These are phyloP conservation scores for Millerozyma miso DNA, from an alignment of 805 yeast species.

Conservation along the genomic window DNA sequence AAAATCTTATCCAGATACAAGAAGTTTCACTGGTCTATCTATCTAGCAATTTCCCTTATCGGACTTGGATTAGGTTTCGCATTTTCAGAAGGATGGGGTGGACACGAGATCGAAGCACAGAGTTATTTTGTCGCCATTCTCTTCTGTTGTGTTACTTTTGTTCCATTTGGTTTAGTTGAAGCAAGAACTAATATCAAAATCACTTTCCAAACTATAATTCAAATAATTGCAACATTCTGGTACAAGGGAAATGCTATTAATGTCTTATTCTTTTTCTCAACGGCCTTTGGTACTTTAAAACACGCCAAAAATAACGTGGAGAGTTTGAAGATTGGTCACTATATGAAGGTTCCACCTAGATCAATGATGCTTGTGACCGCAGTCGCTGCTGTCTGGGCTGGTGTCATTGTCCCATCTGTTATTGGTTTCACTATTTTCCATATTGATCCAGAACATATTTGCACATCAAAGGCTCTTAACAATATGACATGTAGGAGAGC, in stretches of 20 bases:
- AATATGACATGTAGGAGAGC: conserved; percentile 10
- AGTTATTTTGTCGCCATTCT: conserved; percentile 10
- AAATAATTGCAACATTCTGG: conserved; percentile 11
- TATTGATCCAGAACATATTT: conserved; percentile 5
- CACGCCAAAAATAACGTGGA: conserved; percentile 9
- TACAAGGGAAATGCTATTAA: conserved; percentile 9
- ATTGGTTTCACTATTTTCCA: conserved; percentile 5
- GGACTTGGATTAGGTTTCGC: conserved; percentile 10
- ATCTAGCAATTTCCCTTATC: conserved; percentile 1
- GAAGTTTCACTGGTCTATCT: conserved; percentile 6
- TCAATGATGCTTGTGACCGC: conserved; percentile 6
- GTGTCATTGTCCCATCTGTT: conserved; percentile 7
- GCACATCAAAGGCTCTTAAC: conserved; percentile 8
- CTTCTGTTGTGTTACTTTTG: conserved; percentile 6
- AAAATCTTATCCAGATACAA: conserved; percentile 6
- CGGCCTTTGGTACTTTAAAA: conserved; percentile 9
- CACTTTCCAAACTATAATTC: conserved; percentile 7
- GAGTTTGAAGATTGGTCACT: conserved; percentile 12
- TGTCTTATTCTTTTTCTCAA: conserved; percentile 9
- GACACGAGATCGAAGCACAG: conserved; percentile 5
- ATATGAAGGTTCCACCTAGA: conserved; percentile 12
- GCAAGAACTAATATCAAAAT: conserved; percentile 5
- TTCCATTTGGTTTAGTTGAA: conserved; percentile 10
- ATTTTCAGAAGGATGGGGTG: conserved; percentile 7
- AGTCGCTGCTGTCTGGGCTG: conserved; percentile 7